Percentiles rank a stretch among this genome's conserved stretches.
Evolutionary conservation across 306 rosid species (phyloP).

Genomic region (Crataegus laevigata): DNA sequence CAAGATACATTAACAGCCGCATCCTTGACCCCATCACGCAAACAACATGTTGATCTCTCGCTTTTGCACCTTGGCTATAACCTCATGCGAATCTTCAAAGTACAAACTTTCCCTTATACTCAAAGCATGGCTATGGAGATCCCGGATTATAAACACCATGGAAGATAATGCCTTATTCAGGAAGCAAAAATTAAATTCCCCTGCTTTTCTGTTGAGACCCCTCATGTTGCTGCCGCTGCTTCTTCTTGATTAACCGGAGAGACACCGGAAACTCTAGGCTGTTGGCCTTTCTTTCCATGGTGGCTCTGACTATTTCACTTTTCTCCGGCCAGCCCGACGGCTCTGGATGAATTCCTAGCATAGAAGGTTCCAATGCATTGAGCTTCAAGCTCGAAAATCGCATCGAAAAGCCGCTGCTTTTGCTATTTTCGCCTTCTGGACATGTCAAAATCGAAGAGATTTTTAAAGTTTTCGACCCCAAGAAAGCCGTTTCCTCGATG

Average conservation of each 20-base stretch:
- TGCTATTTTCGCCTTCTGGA: neutral
- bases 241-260: constrained; percentile 56
- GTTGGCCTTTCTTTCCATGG: constrained; percentile 40
- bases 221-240: constrained; percentile 28
- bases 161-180: constrained; percentile 52
- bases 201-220: constrained; percentile 17
- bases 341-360: constrained; percentile 45
- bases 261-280: constrained; percentile 52
- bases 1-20: too few relatives aligned
- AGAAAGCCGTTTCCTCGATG: constrained; percentile 8
- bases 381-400: constrained; percentile 15
- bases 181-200: constrained; percentile 28
- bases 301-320: constrained; percentile 28
- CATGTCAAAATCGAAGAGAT: neutral
- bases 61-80: constrained; percentile 34
- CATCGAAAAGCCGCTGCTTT: neutral
- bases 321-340: constrained; percentile 61
- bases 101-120: constrained; percentile 42
- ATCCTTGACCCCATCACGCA: too few relatives aligned
- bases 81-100: constrained; percentile 46
- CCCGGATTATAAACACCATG: constrained; percentile 48
- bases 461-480: constrained; percentile 10
- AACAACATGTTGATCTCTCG: constrained; percentile 64
- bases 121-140: constrained; percentile 57
- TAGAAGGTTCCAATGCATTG: constrained; percentile 39